phyloP scores from a whole-genome alignment of 2,329 filamentous ascomycete species.

The Gaeumannomyces tritici region DNA sequence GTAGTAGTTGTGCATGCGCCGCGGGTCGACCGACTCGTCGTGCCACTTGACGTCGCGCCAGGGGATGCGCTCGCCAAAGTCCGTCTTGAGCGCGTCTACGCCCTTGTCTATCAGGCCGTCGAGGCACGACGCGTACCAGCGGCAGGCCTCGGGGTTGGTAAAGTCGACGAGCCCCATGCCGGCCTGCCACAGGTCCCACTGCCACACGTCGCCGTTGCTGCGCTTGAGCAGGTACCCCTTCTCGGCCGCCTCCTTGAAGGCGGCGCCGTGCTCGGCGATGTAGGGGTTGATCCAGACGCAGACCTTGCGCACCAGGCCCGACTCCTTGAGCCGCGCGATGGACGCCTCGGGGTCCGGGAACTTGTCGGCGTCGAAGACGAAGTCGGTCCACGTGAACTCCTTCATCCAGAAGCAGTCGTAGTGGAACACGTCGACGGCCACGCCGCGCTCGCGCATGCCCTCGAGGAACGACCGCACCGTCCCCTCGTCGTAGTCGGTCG shows the following conservation, averaged over 20 bases:
- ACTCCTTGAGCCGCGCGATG: conserved; percentile 53
- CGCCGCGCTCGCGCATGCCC: conserved; percentile 55
- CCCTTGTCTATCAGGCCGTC: conserved; percentile 57
- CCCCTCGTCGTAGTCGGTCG: conserved; percentile 60
- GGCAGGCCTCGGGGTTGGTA: conserved; percentile 58
- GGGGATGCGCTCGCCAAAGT: conserved; percentile 66
- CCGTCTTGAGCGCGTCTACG: conserved; percentile 65
- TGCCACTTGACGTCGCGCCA: conserved; percentile 55
- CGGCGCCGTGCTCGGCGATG: conserved; percentile 57
- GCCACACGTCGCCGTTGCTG: conserved; percentile 60
- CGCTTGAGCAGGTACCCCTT: conserved; percentile 63
- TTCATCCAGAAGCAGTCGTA: conserved; percentile 75
- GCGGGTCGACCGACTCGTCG: conserved; percentile 47
- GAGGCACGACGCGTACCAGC: conserved; percentile 56
- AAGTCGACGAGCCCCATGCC: conserved; percentile 69
- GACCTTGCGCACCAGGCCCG: conserved; percentile 51
- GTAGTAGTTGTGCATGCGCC: conserved; percentile 69
- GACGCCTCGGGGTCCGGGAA: conserved; percentile 61
- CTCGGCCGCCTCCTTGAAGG: conserved; percentile 54
- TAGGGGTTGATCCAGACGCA: conserved; percentile 74
- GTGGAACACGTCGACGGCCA: conserved; percentile 63
- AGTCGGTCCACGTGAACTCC: conserved; percentile 67
- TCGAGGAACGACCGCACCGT: conserved; percentile 61
- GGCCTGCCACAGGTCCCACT: conserved; percentile 71
- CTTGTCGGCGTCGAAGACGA: conserved; percentile 57